Evolutionary conservation across 129 eudicot genomes (phyloP), one percentile per base, ranked within the genome.

Genomic region (Oenanthe sinensis): DNA sequence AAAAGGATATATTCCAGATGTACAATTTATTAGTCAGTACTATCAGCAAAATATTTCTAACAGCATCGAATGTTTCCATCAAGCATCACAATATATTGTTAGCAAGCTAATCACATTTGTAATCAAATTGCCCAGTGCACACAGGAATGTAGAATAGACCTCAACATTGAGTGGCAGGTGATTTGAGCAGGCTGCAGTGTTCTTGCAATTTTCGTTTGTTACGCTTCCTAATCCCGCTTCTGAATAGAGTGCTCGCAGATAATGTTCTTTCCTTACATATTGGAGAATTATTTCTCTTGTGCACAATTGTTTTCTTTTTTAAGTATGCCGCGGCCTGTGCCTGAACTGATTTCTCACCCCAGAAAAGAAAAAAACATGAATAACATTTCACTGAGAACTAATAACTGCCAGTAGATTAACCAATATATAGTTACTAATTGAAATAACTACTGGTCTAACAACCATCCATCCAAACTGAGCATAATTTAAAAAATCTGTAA

Each of bases 181-280:
- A 73, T 76, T 81, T 81, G 82, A 78, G 63, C 60, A 74, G 83
- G 74, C 85, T 81, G 86, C 40, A 88, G 78, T 85, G 86, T 69
- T 86, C 79, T 76, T 74, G 85, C 84, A 93, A 77, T 80, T 89
- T 89, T 43, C 86, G 84, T 47, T 79, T 37, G 52, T 93, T 91
- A 50, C 82, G 88, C 86, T 83, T 85, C 85, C 71, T 93, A 78
- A 91, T 93, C 80, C 97, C 98, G 76, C 86, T 77, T 80, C 89
- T 89, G 70, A 85, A 93, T 78, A 36, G 81, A 80, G 85, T 74
- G 86, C 96, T 93, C 39, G 90, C 98, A 75, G 87, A 62, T 75
- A 65, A 82, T 76, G 54, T 65, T 65, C 79, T 70, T 78, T 87
- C 87, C 72, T 71, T 80, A 28, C 28, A 13, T 22, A 81, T 80